Percentiles rank a stretch among this genome's conserved stretches.
Evolutionary conservation across 768 basidiomycete species (phyloP).

Genomic region (Kwoniella europaea): DNA sequence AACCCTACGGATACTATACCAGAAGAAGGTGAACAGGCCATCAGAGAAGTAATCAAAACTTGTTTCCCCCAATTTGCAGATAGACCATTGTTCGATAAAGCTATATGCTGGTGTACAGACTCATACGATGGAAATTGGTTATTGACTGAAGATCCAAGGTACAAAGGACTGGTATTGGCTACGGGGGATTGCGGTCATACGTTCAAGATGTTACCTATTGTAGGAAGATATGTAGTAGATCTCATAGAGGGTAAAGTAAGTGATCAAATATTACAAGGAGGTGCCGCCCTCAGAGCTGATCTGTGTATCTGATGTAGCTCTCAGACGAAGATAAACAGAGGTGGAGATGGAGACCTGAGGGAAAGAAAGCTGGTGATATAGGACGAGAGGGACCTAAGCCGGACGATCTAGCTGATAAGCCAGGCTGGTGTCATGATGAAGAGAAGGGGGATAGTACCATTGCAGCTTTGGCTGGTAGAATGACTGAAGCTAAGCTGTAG

Average conservation of each 20-base stretch:
- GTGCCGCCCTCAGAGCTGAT: neutral
- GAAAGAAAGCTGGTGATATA: slow-evolving; percentile 12
- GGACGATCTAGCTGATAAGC: slow-evolving; percentile 36
- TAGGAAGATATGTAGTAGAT: slow-evolving; percentile 47
- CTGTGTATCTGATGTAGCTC: slow-evolving; percentile 1
- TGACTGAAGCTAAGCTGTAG: neutral
- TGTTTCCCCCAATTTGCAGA: slow-evolving; percentile 41
- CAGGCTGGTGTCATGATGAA: slow-evolving; percentile 38
- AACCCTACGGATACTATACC: slow-evolving; percentile 56
- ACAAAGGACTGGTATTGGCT: slow-evolving; percentile 41
- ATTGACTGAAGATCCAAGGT: slow-evolving; percentile 47
- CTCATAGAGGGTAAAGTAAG: slow-evolving; percentile 50
- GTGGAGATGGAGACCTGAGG: slow-evolving; percentile 39
- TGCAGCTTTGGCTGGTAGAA: neutral
- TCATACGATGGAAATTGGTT: slow-evolving; percentile 51
- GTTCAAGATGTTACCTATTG: slow-evolving; percentile 49
- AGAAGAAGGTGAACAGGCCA: slow-evolving; percentile 30
- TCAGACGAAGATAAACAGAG: slow-evolving; percentile 16
- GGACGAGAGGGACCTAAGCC: slow-evolving; percentile 26
- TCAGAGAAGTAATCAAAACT: slow-evolving; percentile 42
- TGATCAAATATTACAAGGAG: neutral
- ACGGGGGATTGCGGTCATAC: slow-evolving; percentile 49
- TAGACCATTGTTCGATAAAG: slow-evolving; percentile 27
- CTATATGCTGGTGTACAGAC: slow-evolving; percentile 55
- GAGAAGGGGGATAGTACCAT: neutral